A percentile compares a stretch with the other conserved stretches of the same genome.
Evolutionary conservation across 2,329 filamentous ascomycete genomes (phyloP).

Genomic region (Hortaea werneckii): DNA sequence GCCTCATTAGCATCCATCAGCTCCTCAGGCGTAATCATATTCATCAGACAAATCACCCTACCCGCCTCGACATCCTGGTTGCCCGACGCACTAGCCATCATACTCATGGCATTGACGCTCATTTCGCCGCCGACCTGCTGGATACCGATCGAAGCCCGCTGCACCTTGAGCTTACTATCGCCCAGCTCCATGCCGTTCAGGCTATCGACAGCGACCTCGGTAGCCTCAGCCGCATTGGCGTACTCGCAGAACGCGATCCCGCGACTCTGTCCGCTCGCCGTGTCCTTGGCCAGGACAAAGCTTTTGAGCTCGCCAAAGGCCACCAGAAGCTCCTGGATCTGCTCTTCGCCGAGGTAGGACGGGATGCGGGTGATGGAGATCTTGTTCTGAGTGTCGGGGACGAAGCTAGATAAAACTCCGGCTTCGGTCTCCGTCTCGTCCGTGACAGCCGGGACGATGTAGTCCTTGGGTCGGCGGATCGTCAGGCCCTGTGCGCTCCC

Average conservation of each 20-base stretch:
- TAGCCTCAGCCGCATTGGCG: constrained; percentile 57
- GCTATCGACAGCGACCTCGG: constrained; percentile 78
- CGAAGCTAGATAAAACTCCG: constrained; percentile 66
- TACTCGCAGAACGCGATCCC: constrained; percentile 98
- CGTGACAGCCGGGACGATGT: constrained; percentile 75
- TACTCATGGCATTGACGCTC: constrained; percentile 94
- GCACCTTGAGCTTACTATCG: constrained; percentile 73
- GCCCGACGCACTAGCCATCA: constrained; percentile 77
- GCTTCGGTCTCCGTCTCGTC: constrained; percentile 66
- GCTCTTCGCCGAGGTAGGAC: constrained; percentile 76
- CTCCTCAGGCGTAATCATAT: constrained; percentile 97
- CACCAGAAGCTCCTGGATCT: constrained; percentile 79
- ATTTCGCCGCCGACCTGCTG: constrained; percentile 94
- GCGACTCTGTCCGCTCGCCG: constrained; percentile 65
- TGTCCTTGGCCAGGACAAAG: constrained; percentile 83
- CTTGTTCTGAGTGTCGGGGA: constrained; percentile 90
- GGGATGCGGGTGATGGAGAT: constrained; percentile 88
- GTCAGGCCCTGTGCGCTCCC: constrained; percentile 51
- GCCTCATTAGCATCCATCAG: constrained; percentile 91
- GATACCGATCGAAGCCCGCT: constrained; percentile 81
- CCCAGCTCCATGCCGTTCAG: constrained; percentile 90
- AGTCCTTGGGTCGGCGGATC: constrained; percentile 87
- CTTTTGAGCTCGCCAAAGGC: constrained; percentile 90
- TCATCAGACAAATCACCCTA: constrained; percentile 81
- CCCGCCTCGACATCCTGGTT: constrained; percentile 68